phyloP scores from a whole-genome alignment of 495 filamentous ascomycete species.

The Jackrogersella minutella region DNA sequence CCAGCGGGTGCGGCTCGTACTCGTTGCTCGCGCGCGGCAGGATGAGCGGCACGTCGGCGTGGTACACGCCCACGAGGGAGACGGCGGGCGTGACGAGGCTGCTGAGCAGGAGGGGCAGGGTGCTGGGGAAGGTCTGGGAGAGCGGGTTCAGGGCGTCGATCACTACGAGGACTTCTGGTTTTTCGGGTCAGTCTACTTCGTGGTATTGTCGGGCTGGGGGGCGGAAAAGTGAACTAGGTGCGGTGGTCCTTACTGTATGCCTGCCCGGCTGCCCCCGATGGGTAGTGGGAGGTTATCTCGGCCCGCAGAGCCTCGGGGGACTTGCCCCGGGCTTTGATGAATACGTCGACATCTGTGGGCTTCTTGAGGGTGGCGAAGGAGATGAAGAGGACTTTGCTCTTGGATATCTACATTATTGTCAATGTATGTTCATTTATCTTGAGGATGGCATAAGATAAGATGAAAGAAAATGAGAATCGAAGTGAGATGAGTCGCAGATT shows the following conservation, averaged over 20 bases:
- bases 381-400: conserved; percentile 71
- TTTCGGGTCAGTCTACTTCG: too few relatives aligned
- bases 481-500: background rate
- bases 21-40: conserved; percentile 44
- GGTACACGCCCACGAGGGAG: conserved; percentile 70
- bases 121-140: conserved; percentile 42
- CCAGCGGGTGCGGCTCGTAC: conserved; percentile 76
- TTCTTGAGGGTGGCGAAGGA: conserved; percentile 75
- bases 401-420: too few relatives aligned
- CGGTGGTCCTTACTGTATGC: too few relatives aligned
- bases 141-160: conserved; percentile 70
- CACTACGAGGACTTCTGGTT: conserved; percentile 66
- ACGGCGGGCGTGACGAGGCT: conserved; percentile 62
- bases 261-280: conserved; percentile 40
- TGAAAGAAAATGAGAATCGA: background rate
- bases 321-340: conserved; percentile 71
- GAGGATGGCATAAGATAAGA: too few relatives aligned
- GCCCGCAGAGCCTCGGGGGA: conserved; percentile 56
- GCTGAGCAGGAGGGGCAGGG: conserved; percentile 63
- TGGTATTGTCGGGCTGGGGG: too few relatives aligned
- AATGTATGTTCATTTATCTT: too few relatives aligned
- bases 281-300: conserved; percentile 66
- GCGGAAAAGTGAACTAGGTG: too few relatives aligned
- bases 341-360: conserved; percentile 64
- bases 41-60: conserved; percentile 66